phyloP scores from a whole-genome alignment of 805 yeast species.

The Cyberlindnera sargentensis region DNA sequence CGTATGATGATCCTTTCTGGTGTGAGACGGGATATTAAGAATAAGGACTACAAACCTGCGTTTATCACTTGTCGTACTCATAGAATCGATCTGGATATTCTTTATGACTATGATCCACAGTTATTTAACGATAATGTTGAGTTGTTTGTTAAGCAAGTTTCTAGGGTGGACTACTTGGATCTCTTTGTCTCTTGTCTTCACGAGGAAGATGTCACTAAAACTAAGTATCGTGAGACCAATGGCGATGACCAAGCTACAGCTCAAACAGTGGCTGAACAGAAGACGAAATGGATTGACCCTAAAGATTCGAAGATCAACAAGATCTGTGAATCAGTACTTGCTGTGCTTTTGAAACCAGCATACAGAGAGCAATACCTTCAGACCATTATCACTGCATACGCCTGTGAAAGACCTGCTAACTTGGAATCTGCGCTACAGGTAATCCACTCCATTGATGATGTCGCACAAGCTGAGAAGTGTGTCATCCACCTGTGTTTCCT shows the following conservation, averaged over 20 bases:
- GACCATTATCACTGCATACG: slow-evolving; percentile 82
- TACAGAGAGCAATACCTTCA: slow-evolving; percentile 58
- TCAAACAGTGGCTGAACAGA: slow-evolving; percentile 25
- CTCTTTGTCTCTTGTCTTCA: slow-evolving; percentile 79
- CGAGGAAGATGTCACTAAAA: slow-evolving; percentile 76
- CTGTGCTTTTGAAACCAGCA: slow-evolving; percentile 43
- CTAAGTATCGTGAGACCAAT: slow-evolving; percentile 75
- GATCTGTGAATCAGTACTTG: slow-evolving; percentile 66
- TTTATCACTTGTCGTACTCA: slow-evolving; percentile 82
- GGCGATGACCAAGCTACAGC: slow-evolving; percentile 26
- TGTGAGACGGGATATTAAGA: slow-evolving; percentile 62
- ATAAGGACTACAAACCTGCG: slow-evolving; percentile 59
- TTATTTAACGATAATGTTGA: slow-evolving; percentile 59
- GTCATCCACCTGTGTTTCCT: slow-evolving; percentile 84
- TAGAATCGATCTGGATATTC: slow-evolving; percentile 82
- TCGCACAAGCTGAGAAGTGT: slow-evolving; percentile 46
- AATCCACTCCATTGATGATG: slow-evolving; percentile 45
- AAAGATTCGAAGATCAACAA: slow-evolving; percentile 58
- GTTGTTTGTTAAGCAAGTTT: slow-evolving; percentile 62
- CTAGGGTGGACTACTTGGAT: slow-evolving; percentile 70
- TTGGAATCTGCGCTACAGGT: slow-evolving; percentile 64
- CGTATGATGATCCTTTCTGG: slow-evolving; percentile 84
- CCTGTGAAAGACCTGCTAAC: slow-evolving; percentile 86
- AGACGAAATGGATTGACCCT: slow-evolving; percentile 30
- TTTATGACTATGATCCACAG: slow-evolving; percentile 81